Evolutionary conservation across 768 basidiomycete genomes (phyloP).

Genomic region (Hypsizygus marmoreus): DNA sequence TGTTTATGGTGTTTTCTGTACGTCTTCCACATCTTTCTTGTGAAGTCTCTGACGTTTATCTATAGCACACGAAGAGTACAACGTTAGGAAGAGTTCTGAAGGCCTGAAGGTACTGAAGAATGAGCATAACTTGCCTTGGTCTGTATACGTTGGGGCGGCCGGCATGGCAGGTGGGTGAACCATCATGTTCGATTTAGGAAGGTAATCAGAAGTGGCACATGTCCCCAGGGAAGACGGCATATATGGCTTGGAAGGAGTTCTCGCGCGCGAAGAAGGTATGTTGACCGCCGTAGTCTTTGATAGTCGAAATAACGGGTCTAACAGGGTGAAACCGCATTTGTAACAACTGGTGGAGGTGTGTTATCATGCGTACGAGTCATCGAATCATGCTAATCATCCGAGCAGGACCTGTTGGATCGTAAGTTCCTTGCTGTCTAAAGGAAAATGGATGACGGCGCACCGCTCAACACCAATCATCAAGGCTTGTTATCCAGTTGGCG

Average conservation of each 20-base stretch:
- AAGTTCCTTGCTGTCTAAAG: no score
- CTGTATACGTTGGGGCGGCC: conserved; percentile 47
- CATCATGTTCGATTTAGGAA: background rate
- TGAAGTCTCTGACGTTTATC: background rate
- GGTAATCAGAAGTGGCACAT: background rate
- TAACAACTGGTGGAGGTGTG: conserved; percentile 41
- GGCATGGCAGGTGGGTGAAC: conserved; percentile 53
- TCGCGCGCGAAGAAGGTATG: conserved; percentile 38
- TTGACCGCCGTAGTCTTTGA: background rate
- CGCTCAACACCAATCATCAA: no score
- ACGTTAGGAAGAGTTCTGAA: conserved; percentile 23
- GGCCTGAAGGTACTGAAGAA: conserved; percentile 36
- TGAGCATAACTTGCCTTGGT: conserved; percentile 48
- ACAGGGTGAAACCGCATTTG: conserved; percentile 43
- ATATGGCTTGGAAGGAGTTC: conserved; percentile 41
- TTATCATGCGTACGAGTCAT: background rate
- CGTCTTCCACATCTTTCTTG: conserved; percentile 5
- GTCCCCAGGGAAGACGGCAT: conserved; percentile 38
- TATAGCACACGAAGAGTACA: conserved; percentile 44
- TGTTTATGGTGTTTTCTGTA: conserved; percentile 36
- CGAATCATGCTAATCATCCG: background rate
- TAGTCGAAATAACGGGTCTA: background rate
- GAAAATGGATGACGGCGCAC: no score
- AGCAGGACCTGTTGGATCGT: conserved; percentile 59
- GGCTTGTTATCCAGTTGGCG: conserved; percentile 52